These are phyloP conservation scores for Hypoxylon trugodes DNA, from an alignment of 495 filamentous ascomycete species.

Conservation along the genomic window DNA sequence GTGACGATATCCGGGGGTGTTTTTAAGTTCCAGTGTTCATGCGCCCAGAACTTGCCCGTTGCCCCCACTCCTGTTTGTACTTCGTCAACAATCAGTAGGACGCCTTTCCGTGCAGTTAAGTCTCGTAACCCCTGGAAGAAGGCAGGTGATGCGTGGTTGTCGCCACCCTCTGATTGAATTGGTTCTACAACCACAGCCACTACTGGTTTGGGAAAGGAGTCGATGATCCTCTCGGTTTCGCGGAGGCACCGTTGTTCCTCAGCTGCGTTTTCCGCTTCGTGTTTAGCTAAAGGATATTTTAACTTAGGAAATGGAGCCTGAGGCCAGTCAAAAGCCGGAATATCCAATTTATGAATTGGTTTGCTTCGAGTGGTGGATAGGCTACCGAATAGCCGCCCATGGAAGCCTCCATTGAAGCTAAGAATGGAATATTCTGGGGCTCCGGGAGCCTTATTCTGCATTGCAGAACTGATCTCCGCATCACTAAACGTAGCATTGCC, in stretches of 20 bases:
- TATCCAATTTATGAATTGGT: background rate
- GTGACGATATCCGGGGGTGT: background rate
- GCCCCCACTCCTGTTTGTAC: slow-evolving; percentile 1
- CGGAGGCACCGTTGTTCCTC: background rate
- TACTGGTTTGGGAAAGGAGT: background rate
- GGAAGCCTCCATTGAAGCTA: background rate
- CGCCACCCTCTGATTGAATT: background rate
- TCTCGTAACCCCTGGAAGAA: background rate
- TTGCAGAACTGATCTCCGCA: background rate
- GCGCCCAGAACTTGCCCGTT: background rate
- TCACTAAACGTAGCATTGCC: background rate
- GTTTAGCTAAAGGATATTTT: background rate
- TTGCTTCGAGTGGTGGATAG: background rate
- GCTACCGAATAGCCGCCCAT: background rate
- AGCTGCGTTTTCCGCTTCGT: background rate
- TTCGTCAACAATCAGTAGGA: background rate
- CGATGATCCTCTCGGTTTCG: background rate
- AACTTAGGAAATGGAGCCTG: background rate
- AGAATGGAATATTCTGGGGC: background rate
- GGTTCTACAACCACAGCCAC: background rate
- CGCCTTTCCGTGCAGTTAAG: background rate
- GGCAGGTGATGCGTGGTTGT: background rate
- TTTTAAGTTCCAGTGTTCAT: background rate
- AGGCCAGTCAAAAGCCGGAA: background rate
- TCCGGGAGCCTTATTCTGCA: background rate